Conservation (phyloP, 768 basidiomycete genomes). For the Crepidotus variabilis region DNA sequence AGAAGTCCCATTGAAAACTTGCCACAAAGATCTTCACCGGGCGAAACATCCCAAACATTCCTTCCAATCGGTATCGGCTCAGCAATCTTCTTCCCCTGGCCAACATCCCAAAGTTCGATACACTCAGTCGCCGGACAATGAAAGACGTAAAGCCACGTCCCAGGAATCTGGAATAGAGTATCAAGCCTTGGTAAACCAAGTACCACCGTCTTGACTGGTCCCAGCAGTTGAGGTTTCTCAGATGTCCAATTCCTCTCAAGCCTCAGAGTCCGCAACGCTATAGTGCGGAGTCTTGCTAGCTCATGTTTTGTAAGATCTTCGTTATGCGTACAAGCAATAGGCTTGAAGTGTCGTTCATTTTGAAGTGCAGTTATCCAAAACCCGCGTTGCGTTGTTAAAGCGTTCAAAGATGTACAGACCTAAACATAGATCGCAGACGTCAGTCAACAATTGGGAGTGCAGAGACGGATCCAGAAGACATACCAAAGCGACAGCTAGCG, state of each 20-base stretch:
- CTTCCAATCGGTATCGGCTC: slow-evolving; percentile 11
- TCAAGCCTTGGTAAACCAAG: slow-evolving; percentile 15
- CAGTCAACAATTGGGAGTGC: neutral
- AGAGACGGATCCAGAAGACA: neutral
- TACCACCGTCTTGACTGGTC: slow-evolving; percentile 14
- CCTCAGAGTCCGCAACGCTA: slow-evolving; percentile 24
- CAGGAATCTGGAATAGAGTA: slow-evolving; percentile 25
- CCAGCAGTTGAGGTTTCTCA: slow-evolving; percentile 13
- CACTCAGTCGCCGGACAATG: slow-evolving; percentile 16
- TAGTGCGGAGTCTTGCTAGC: slow-evolving; percentile 17
- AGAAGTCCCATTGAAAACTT: slow-evolving; percentile 20
- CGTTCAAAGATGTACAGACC: slow-evolving; percentile 18
- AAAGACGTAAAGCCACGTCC: slow-evolving; percentile 21
- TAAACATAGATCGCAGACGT: slow-evolving; percentile 2
- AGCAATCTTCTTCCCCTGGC: slow-evolving; percentile 9
- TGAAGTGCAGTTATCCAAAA: slow-evolving; percentile 26
- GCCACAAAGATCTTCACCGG: slow-evolving; percentile 20
- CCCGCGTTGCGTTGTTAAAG: slow-evolving; percentile 18
- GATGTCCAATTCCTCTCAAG: slow-evolving; percentile 26
- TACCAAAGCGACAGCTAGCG: slow-evolving; percentile 19
- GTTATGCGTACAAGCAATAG: slow-evolving; percentile 25
- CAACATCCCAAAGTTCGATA: slow-evolving; percentile 17
- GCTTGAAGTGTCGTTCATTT: slow-evolving; percentile 15
- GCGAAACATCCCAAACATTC: slow-evolving; percentile 22
- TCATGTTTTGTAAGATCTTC: slow-evolving; percentile 21